Evolutionary conservation across 805 yeast species (phyloP).

Genomic region (Metschnikowia hibisci): DNA sequence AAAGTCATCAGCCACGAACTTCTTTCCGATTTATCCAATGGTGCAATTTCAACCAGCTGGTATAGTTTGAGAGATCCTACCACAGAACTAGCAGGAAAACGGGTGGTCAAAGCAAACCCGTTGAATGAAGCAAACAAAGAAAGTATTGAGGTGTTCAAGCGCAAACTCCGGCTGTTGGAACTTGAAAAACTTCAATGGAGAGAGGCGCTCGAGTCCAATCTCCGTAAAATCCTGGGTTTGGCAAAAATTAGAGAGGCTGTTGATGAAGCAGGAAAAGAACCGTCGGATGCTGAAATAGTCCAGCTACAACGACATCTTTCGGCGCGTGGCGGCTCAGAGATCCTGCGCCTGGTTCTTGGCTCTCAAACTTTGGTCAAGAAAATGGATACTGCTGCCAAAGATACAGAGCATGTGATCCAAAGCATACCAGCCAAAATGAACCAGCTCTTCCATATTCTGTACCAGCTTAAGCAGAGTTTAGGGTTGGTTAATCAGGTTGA

Average conservation of each 20-base stretch:
- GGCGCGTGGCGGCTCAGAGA: neutral
- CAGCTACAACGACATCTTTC: conserved; percentile 4
- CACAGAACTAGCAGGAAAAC: conserved; percentile 19
- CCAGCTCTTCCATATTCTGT: conserved; percentile 30
- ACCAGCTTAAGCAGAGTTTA: conserved; percentile 24
- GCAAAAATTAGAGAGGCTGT: conserved; percentile 17
- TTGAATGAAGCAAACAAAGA: conserved; percentile 50
- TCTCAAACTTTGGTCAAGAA: neutral
- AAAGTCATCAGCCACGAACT: conserved; percentile 63
- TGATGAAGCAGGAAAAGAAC: conserved; percentile 8
- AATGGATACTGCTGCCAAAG: neutral
- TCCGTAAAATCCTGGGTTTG: conserved; percentile 2
- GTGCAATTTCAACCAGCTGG: conserved; percentile 66
- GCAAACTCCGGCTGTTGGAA: conserved; percentile 41
- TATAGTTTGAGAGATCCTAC: conserved; percentile 36
- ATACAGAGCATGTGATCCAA: neutral
- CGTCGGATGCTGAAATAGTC: neutral
- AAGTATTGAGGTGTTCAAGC: conserved; percentile 44
- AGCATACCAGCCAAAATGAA: conserved; percentile 34
- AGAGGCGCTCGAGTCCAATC: conserved; percentile 19
- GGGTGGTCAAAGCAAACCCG: conserved; percentile 52
- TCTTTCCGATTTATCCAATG: conserved; percentile 54
- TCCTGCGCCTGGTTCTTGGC: neutral
- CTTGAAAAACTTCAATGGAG: conserved; percentile 50
- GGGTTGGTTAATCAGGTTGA: conserved; percentile 19